Evolutionary conservation across 2,329 filamentous ascomycete species (phyloP), one percentile per base, ranked within the genome.

Genomic region (Fusarium sp.): DNA sequence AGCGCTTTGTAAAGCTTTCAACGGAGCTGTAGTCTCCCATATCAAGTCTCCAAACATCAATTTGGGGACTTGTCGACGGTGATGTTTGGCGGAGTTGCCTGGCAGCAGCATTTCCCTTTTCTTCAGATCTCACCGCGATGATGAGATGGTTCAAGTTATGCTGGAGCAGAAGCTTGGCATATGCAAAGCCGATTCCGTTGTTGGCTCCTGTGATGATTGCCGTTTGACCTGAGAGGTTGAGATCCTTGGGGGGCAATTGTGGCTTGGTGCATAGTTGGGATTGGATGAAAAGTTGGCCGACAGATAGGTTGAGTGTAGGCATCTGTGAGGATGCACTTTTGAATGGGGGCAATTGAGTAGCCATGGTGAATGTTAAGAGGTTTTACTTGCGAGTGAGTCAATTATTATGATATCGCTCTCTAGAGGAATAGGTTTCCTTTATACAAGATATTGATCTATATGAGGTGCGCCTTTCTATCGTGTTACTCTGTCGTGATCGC

Each of bases 361-460:
- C 18, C 61, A 66, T 57, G 4, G 1, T 28, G 5, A 20, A 15
- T 9, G 54, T 31, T 6, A 5, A n/a, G 10, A n/a, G 16, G 5
- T 7, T 11, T 30, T 0, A 8, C 14, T 28, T 28, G 9, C 3
- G 4, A 12, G 6, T 10, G 0, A 10, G 22, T 5, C 6, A 2
- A 15, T 5, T 15, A 0, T 28, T 10, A 22, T 2, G 9, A 28
- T 5, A 15, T 11, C 4, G 6, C 6, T 28, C 24, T 28, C 6
- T 2, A 5, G 18, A 30, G 26, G 6, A 30, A n/a, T 6, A n/a
- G 14, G 9, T 7, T 8, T 30, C 4, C 5, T 47, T 30, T 47
- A n/a, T 30, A 47, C 0, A 6, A 10, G 1, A 6, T 14, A 10
- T 14, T 12, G 6, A 7, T 5, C 1, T 7, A 7, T 0, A 5